Base-by-base conservation (phyloP, 495 filamentous ascomycete species). In the Penicillium waksmanii region DNA sequence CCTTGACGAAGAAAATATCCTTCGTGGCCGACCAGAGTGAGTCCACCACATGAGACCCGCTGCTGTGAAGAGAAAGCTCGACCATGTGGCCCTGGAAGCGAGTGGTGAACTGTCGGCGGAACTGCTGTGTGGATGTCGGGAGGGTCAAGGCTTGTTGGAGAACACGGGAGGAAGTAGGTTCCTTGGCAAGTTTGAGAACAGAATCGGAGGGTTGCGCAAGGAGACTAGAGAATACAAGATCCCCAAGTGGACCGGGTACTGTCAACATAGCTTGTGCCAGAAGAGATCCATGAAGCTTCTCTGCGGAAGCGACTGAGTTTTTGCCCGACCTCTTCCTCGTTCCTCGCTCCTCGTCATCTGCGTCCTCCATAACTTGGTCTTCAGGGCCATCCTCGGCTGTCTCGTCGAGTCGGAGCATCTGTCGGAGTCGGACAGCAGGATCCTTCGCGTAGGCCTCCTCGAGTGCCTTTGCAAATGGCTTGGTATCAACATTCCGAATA, bases 11-110 rank as follows among this genome's bases (percentile, higher is more conserved):
- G 53, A 83, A 84, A 49, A 88, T 77, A 49, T 85, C 84, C 40
- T 80, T 77, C 11, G 88, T 87, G 21, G 84, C 87, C 11, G 77
- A 61, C 82, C 93, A 93, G 31, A 96, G 78, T 18, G 85, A 79
- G 70, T 93, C 92, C 12, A 96, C 81, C 18, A 97, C 84, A 68
- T 89, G 89, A 15, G 89, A 92, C 25, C 89, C 93, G 54, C 86
- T 81, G 46, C 81, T 82, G 57, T 92, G 85, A 27, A 85, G 72
- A 1, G 93, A 86, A 35, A 98, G 81, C 2, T 84, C 78, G 36
- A 81, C 79, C 7, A 89, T 73, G 58, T 86, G 75, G 18, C 83
- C 80, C 31, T 76, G 80, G 67, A 91, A 87, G 12, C 74, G 77
- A 55, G 82, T 78, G 38, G 87, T 82, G 51, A 90, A 71, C 53